These are phyloP conservation scores for Ophiostoma sp. DNA, from an alignment of 2,329 filamentous ascomycete genomes.

Conservation along the genomic window DNA sequence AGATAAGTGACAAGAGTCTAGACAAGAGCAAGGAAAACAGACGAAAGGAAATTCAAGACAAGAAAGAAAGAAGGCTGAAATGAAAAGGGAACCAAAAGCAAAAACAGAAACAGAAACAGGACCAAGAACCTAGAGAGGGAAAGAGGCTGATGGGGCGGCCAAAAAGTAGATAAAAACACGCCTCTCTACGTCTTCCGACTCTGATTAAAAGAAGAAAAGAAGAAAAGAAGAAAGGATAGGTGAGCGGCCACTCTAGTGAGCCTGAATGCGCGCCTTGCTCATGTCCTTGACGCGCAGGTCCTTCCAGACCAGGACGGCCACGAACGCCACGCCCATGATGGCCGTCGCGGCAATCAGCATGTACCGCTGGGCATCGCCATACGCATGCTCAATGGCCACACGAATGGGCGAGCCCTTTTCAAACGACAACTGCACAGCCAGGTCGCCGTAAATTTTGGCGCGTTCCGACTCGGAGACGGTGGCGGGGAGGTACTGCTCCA, in stretches of 20 bases:
- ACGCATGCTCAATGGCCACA: conserved; percentile 57
- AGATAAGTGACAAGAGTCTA: too few relatives aligned
- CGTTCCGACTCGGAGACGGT: conserved; percentile 39
- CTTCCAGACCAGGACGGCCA: conserved; percentile 3
- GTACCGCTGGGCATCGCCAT: conserved; percentile 50
- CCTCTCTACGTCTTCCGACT: too few relatives aligned
- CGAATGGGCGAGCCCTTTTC: conserved; percentile 50
- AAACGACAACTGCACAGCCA: conserved; percentile 54
- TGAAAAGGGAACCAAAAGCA: neutral
- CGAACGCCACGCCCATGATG: neutral
- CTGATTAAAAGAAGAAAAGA: too few relatives aligned
- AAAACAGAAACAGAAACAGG: neutral
- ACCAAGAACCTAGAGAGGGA: neutral
- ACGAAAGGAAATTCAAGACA: neutral
- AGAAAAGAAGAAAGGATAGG: neutral
- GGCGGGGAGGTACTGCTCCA: conserved; percentile 51
- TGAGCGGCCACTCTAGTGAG: neutral
- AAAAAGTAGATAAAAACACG: neutral
- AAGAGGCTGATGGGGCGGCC: too few relatives aligned
- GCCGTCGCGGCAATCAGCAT: conserved; percentile 49
- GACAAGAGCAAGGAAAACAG: neutral
- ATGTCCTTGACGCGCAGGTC: conserved; percentile 16
- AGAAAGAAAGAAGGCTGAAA: neutral
- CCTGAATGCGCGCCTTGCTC: neutral
- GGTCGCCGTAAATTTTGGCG: conserved; percentile 52